Percentiles rank a stretch among this genome's conserved stretches.
Conservation (phyloP, 805 yeast genomes). For the Deakozyma indianensis region DNA sequence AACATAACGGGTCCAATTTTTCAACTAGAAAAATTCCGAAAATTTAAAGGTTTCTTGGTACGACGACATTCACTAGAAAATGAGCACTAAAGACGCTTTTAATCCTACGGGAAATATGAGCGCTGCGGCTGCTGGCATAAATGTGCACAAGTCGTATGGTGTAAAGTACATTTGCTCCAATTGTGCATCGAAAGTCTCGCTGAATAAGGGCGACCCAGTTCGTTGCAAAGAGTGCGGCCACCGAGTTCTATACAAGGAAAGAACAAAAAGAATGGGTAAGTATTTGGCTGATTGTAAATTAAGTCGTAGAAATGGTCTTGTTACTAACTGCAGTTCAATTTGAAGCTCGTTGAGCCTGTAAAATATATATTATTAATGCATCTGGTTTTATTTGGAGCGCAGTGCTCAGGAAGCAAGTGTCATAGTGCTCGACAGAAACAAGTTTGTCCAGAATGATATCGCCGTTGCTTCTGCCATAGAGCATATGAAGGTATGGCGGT, state of each 20-base stretch:
- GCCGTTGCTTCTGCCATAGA: too few species aligned
- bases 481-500: too few species aligned
- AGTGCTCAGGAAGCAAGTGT: too few species aligned
- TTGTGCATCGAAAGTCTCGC: constrained; percentile 79
- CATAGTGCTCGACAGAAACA: too few species aligned
- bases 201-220: constrained; percentile 88
- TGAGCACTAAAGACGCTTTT: constrained; percentile 21
- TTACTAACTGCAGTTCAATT: too few species aligned
- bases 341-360: constrained; percentile 45
- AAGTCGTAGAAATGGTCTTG: constrained; percentile 29
- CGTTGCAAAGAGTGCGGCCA: constrained; percentile 98
- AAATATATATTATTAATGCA: constrained; percentile 1
- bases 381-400: not conserved
- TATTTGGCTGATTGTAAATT: too few species aligned
- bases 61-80: constrained; percentile 1
- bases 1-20: too few species aligned
- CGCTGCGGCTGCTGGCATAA: constrained; percentile 75
- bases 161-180: constrained; percentile 92
- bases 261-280: constrained; percentile 97
- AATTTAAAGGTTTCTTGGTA: too few species aligned
- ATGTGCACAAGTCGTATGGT: constrained; percentile 58
- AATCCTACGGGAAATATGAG: constrained; percentile 20
- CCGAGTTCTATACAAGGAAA: constrained; percentile 90
- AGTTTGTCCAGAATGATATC: too few species aligned
- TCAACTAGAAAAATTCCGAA: too few species aligned